These are phyloP conservation scores for Streptanthus diversifolius DNA, from an alignment of 345 rosid genomes.

Conservation along the genomic window DNA sequence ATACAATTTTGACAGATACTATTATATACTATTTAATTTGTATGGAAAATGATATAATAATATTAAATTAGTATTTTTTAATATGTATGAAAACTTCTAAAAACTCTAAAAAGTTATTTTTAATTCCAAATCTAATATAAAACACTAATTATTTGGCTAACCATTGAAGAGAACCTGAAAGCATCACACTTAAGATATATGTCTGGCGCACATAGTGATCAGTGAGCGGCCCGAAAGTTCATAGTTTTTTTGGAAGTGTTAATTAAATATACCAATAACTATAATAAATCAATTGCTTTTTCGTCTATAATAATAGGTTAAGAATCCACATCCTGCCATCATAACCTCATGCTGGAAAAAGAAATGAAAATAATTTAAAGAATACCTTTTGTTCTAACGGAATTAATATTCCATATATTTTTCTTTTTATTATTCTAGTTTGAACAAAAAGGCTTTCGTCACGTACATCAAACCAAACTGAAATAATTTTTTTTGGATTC, in stretches of 20 bases:
- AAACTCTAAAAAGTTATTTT: too few species aligned
- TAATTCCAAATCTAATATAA: neutral
- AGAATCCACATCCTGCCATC: slow-evolving; percentile 31
- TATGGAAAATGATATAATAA: too few species aligned
- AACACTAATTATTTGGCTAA: neutral
- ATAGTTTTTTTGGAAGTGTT: neutral
- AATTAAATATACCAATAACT: neutral
- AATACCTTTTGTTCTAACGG: neutral
- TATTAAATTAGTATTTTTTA: too few species aligned
- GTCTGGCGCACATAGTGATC: neutral
- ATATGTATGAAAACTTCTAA: too few species aligned
- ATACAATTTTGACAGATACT: too few species aligned
- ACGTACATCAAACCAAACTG: neutral
- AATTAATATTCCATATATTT: neutral
- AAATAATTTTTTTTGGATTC: neutral
- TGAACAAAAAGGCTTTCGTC: neutral
- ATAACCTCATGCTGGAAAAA: slow-evolving; percentile 26
- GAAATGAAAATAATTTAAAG: neutral
- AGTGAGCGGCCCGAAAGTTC: neutral
- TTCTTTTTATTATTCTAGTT: neutral
- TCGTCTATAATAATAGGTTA: neutral
- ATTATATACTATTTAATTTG: too few species aligned
- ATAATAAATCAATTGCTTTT: neutral
- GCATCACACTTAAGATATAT: neutral
- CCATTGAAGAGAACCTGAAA: neutral